Evolutionary conservation across 176 grass and related monocot genomes (phyloP).

Genomic region (Eremochloa ophiuroides): DNA sequence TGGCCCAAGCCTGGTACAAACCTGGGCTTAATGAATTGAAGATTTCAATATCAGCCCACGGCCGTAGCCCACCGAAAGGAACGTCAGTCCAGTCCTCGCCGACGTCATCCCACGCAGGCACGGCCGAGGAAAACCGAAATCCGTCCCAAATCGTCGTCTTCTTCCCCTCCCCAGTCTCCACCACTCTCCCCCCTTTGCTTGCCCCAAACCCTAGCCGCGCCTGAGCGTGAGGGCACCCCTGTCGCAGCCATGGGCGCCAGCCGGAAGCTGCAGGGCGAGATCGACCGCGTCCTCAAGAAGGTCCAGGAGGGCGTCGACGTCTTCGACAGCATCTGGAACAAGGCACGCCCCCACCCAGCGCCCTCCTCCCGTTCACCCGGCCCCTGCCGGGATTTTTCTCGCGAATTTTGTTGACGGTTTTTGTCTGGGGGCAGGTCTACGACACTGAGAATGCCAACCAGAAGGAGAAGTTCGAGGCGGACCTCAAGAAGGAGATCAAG

Average conservation of each 20-base stretch:
- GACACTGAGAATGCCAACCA: constrained; percentile 98
- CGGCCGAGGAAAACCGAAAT: not conserved
- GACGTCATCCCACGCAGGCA: not conserved
- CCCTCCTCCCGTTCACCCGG: not conserved
- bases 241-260: constrained; percentile 72
- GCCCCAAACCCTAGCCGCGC: constrained; percentile 45
- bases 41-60: not conserved
- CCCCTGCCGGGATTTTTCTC: not conserved
- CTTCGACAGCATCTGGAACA: constrained; percentile 99
- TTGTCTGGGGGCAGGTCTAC: constrained; percentile 56
- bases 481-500: constrained; percentile 99
- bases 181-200: not conserved
- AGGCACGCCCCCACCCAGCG: constrained; percentile 22
- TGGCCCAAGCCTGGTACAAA: not conserved
- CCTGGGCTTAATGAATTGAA: not conserved
- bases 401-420: not conserved
- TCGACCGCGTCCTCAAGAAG: constrained; percentile 99
- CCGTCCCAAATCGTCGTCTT: not conserved
- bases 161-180: not conserved
- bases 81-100: not conserved
- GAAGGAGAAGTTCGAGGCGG: constrained; percentile 99
- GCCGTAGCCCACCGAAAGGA: too few relatives aligned
- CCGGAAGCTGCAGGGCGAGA: constrained; percentile 94
- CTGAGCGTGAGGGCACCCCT: not conserved
- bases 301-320: constrained; percentile 99